phyloP scores from a whole-genome alignment of 1,284 basidiomycete species.

The Chiua sp. region DNA sequence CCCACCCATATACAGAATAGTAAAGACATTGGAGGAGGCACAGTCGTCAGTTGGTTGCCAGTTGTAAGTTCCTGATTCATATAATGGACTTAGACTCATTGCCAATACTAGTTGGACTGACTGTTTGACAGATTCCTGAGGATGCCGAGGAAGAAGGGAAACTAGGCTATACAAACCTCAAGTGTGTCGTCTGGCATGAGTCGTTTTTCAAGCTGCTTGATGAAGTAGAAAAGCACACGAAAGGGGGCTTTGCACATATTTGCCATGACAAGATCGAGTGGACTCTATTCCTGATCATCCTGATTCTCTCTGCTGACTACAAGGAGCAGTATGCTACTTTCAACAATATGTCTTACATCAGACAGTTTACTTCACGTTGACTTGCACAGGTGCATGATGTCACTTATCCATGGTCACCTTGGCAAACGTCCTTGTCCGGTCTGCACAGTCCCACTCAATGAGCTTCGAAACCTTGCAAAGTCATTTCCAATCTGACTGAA shows the following conservation, averaged over 20 bases:
- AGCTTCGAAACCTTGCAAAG: constrained; percentile 11
- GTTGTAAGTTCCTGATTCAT: constrained; percentile 35
- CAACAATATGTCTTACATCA: too few relatives aligned
- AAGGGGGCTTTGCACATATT: constrained; percentile 7
- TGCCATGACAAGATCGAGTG: constrained; percentile 9
- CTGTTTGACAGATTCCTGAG: constrained; percentile 29
- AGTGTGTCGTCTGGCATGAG: constrained; percentile 39
- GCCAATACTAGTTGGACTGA: too few relatives aligned
- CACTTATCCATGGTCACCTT: constrained; percentile 10
- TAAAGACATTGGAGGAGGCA: constrained; percentile 42
- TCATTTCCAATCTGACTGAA: neutral
- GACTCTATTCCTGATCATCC: constrained; percentile 13
- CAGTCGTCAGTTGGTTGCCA: constrained; percentile 50
- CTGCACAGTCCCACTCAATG: constrained; percentile 8
- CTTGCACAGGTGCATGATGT: constrained; percentile 25
- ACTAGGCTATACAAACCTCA: constrained; percentile 37
- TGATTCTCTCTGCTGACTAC: constrained; percentile 23
- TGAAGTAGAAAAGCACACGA: neutral
- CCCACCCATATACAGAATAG: constrained; percentile 44
- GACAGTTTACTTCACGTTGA: neutral
- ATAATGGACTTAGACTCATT: too few relatives aligned
- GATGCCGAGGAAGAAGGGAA: constrained; percentile 34
- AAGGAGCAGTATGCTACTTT: constrained; percentile 21
- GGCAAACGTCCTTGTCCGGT: constrained; percentile 20
- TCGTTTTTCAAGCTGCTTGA: constrained; percentile 25